A percentile compares a stretch with the other conserved stretches of the same genome.
These are phyloP conservation scores for Lodderomyces elongisporus DNA, from an alignment of 1,139 yeast genomes.

Conservation along the genomic window DNA sequence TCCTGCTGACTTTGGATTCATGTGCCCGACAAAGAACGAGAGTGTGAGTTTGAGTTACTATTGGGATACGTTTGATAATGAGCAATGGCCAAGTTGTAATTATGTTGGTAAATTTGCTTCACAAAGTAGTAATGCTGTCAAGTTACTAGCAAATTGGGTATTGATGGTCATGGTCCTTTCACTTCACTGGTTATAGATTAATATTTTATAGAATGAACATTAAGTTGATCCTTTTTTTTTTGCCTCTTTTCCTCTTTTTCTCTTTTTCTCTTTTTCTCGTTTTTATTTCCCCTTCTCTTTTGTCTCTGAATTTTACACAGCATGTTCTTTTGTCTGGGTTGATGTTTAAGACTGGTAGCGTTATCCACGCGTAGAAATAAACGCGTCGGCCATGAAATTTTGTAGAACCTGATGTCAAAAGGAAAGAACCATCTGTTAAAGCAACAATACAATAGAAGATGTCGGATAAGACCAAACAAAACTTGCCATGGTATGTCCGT, in stretches of 20 bases:
- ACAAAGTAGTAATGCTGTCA: conserved; percentile 2
- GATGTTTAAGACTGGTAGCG: too few species aligned
- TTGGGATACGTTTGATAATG: conserved; percentile 21
- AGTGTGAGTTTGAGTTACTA: conserved; percentile 45
- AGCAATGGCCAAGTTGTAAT: conserved; percentile 42
- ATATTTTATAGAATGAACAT: too few species aligned
- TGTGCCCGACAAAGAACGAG: conserved; percentile 54
- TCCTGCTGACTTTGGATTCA: conserved; percentile 69
- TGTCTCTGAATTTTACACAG: too few species aligned
- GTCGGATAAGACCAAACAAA: conserved; percentile 18
- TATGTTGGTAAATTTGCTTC: conserved; percentile 32
- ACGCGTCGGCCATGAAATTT: too few species aligned
- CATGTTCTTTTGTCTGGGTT: too few species aligned
- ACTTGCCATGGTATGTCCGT: conserved; percentile 38
- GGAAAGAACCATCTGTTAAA: too few species aligned
- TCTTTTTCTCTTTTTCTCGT: neutral
- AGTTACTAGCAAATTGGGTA: conserved; percentile 7
- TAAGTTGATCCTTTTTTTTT: too few species aligned
- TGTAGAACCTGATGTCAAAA: too few species aligned
- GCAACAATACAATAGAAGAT: too few species aligned
- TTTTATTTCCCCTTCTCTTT: too few species aligned
- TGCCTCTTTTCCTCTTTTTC: too few species aligned
- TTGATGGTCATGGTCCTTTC: conserved; percentile 3
- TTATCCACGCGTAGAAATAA: too few species aligned
- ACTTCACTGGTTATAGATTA: conserved; percentile 4